phyloP scores from a whole-genome alignment of 345 rosid genomes.

The Hypericum perforatum region DNA sequence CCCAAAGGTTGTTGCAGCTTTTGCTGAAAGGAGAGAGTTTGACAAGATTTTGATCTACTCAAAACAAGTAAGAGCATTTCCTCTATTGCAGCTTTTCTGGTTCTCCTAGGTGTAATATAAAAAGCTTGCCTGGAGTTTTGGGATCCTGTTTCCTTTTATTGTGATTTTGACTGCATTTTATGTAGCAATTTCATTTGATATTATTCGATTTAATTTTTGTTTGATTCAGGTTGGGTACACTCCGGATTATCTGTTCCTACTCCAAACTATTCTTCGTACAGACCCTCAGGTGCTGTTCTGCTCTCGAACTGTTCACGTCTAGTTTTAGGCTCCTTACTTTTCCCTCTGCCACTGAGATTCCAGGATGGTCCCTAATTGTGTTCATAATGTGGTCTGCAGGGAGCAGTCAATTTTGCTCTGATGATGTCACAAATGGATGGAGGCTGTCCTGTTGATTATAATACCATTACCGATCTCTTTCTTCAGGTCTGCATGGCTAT shows the following conservation, averaged over 20 bases:
- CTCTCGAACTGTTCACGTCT: no score
- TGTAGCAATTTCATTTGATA: no score
- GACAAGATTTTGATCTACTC: constrained; percentile 90
- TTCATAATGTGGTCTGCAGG: constrained; percentile 32
- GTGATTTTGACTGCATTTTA: no score
- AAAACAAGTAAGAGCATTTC: constrained; percentile 51
- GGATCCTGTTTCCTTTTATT: background rate
- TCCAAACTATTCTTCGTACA: constrained; percentile 95
- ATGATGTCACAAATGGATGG: constrained; percentile 99
- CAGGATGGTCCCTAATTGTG: no score
- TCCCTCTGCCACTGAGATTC: no score
- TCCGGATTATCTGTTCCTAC: constrained; percentile 94
- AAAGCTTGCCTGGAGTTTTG: background rate
- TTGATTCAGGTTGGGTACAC: constrained; percentile 79
- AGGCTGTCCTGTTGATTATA: constrained; percentile 93
- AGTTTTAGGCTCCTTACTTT: no score
- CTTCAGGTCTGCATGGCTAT: constrained; percentile 60
- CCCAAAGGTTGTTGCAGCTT: constrained; percentile 98
- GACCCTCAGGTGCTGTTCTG: constrained; percentile 74
- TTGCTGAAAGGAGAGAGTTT: constrained; percentile 95
- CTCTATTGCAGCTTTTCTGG: background rate
- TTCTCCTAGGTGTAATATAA: background rate
- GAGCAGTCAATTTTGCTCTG: constrained; percentile 95
- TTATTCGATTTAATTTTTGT: background rate
- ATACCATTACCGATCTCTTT: constrained; percentile 95